These are phyloP conservation scores for Glonium stellatum DNA, from an alignment of 495 filamentous ascomycete species.

Conservation along the genomic window DNA sequence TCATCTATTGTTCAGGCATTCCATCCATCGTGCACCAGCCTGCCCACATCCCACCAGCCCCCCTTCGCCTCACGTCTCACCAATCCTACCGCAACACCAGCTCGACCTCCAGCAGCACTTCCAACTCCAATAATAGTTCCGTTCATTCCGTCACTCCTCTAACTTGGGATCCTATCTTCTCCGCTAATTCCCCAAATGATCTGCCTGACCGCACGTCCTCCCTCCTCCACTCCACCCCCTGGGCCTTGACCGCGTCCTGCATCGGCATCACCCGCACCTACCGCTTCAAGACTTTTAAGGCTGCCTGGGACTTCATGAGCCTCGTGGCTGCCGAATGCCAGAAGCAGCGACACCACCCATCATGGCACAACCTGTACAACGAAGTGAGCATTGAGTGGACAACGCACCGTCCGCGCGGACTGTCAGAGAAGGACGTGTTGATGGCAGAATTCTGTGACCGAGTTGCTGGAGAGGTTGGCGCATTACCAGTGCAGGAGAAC, in stretches of 20 bases:
- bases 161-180: conserved; percentile 4
- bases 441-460: conserved; percentile 27
- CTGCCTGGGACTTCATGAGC: conserved; percentile 23
- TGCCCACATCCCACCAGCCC: background rate
- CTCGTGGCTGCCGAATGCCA: conserved; percentile 23
- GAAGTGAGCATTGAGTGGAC: conserved; percentile 23
- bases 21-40: background rate
- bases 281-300: conserved; percentile 17
- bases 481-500: background rate
- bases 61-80: background rate
- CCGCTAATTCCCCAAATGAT: conserved; percentile 11
- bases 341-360: conserved; percentile 18
- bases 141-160: background rate
- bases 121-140: background rate
- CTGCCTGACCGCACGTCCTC: conserved; percentile 9
- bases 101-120: conserved; percentile 2
- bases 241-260: conserved; percentile 12
- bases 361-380: conserved; percentile 26
- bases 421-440: conserved; percentile 22
- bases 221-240: conserved; percentile 8
- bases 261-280: conserved; percentile 18
- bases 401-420: conserved; percentile 22
- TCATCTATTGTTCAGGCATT: background rate
- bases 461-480: conserved; percentile 12
- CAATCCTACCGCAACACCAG: conserved; percentile 3